Percentiles rank a stretch among this genome's conserved stretches.
Conservation (phyloP, 768 basidiomycete species). For the Boletus vinaceobasis region DNA sequence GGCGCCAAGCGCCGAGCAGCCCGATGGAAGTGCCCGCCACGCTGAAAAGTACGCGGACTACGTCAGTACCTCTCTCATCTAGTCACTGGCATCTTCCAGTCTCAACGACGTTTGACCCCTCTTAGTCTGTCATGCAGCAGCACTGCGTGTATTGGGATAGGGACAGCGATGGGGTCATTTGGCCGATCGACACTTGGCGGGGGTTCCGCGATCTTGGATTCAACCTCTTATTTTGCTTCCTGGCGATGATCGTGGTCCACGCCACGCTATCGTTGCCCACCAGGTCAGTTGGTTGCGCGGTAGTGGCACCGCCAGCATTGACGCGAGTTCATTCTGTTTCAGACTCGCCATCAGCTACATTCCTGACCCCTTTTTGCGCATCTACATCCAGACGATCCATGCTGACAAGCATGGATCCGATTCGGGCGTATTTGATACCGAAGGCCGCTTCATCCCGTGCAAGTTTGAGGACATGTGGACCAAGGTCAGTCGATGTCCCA, state of each 20-base stretch:
- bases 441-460: constrained; percentile 40
- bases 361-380: constrained; percentile 42
- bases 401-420: constrained; percentile 43
- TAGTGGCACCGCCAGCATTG: neutral
- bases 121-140: constrained; percentile 39
- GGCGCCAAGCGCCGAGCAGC: constrained; percentile 25
- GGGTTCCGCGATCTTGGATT: constrained; percentile 42
- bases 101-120: neutral
- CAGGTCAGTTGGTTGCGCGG: constrained; percentile 14
- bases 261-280: constrained; percentile 34
- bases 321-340: neutral
- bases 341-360: constrained; percentile 24
- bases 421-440: constrained; percentile 39
- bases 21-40: constrained; percentile 19
- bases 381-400: constrained; percentile 35
- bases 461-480: constrained; percentile 44
- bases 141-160: constrained; percentile 41
- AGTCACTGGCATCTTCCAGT: neutral
- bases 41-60: constrained; percentile 17
- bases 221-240: constrained; percentile 34
- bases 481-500: constrained; percentile 27
- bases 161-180: constrained; percentile 42
- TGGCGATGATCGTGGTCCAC: constrained; percentile 36
- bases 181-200: constrained; percentile 41
- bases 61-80: constrained; percentile 12